These are phyloP conservation scores for Sanghuangporus weigelae DNA, from an alignment of 1,284 basidiomycete species.

Conservation along the genomic window DNA sequence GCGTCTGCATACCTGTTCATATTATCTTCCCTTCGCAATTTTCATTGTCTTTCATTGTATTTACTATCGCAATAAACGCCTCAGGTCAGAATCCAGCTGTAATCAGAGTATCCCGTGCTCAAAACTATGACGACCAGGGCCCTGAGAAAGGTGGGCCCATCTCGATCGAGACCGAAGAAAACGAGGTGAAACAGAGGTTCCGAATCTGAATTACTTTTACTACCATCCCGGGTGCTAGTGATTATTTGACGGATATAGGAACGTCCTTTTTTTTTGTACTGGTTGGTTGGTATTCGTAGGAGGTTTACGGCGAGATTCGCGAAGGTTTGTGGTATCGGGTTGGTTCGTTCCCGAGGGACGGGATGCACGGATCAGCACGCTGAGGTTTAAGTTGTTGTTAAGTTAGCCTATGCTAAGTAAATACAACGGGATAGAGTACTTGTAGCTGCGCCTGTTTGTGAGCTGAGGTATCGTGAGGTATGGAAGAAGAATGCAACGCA, in stretches of 20 bases:
- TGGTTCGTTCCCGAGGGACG: background rate
- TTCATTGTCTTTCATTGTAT: background rate
- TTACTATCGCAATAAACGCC: background rate
- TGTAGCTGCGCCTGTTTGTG: too few species aligned
- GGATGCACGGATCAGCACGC: background rate
- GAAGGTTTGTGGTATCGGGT: background rate
- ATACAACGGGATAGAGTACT: too few species aligned
- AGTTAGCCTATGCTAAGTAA: background rate
- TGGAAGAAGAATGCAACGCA: too few species aligned
- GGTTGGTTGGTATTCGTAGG: background rate
- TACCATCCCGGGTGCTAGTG: background rate
- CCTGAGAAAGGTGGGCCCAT: too few species aligned
- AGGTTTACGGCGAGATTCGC: conserved; percentile 11
- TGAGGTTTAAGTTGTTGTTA: background rate
- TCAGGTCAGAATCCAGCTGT: background rate
- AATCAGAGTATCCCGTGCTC: background rate
- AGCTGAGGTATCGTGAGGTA: too few species aligned
- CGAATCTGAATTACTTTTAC: background rate
- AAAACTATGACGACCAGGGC: background rate
- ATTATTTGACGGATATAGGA: background rate
- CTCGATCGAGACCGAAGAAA: background rate
- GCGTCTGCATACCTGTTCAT: too few species aligned
- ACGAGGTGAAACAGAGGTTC: background rate
- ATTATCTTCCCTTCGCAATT: background rate
- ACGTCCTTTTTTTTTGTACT: background rate